Percentiles rank a stretch among this genome's conserved stretches.
These are phyloP conservation scores for Nemania abortiva DNA, from an alignment of 2,329 filamentous ascomycete genomes.

Conservation along the genomic window DNA sequence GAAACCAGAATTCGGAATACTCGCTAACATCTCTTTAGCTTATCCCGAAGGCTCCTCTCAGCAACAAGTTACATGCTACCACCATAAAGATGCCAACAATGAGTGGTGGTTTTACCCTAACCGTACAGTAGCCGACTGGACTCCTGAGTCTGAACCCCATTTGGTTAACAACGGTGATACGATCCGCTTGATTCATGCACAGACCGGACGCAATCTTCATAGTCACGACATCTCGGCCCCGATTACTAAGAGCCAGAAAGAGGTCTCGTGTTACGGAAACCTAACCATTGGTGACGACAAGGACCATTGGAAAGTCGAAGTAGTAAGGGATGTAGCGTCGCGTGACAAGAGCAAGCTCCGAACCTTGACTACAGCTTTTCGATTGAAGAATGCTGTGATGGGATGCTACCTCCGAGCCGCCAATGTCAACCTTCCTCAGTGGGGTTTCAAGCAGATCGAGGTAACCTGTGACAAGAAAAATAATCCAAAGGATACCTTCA, in stretches of 20 bases:
- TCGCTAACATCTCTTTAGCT: constrained; percentile 53
- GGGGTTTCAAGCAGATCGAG: constrained; percentile 99
- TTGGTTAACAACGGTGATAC: constrained; percentile 82
- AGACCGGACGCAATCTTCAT: constrained; percentile 97
- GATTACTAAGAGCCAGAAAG: constrained; percentile 86
- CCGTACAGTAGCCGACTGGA: constrained; percentile 78
- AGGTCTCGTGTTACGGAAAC: constrained; percentile 97
- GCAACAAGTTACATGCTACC: constrained; percentile 98
- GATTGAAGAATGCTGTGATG: constrained; percentile 82
- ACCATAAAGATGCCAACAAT: constrained; percentile 99
- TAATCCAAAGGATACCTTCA: constrained; percentile 92
- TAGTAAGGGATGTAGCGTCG: constrained; percentile 89
- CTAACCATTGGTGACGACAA: constrained; percentile 95
- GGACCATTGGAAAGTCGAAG: constrained; percentile 96
- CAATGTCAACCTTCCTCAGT: constrained; percentile 96
- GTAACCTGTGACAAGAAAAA: constrained; percentile 94
- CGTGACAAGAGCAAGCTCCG: constrained; percentile 86
- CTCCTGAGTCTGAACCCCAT: constrained; percentile 76
- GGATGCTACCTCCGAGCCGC: constrained; percentile 95
- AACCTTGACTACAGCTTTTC: constrained; percentile 93
- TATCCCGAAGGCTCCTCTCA: constrained; percentile 93
- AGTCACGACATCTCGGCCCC: constrained; percentile 92
- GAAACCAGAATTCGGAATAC: background rate
- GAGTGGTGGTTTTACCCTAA: constrained; percentile 99
- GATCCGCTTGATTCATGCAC: constrained; percentile 90